phyloP scores from a whole-genome alignment of 257 asterid genomes.

The Rhazya stricta region DNA sequence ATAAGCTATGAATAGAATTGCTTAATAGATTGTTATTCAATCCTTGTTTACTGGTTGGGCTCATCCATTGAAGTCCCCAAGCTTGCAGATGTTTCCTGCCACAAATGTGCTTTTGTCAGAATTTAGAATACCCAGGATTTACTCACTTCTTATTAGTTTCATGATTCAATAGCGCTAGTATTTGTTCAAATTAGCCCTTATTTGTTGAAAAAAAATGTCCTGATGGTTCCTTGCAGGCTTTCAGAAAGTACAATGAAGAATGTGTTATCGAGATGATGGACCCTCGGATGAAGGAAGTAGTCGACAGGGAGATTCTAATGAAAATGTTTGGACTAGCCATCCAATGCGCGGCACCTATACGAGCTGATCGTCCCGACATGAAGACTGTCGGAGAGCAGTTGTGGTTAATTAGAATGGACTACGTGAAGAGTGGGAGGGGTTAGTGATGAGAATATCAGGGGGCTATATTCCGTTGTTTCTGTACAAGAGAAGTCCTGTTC shows the following conservation, averaged over 20 bases:
- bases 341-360: conserved; percentile 86
- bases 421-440: conserved; percentile 49
- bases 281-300: conserved; percentile 52
- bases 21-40: no score
- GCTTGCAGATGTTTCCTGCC: background rate
- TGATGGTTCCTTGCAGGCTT: conserved; percentile 50
- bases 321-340: conserved; percentile 77
- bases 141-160: background rate
- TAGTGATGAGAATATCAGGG: background rate
- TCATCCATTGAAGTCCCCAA: background rate
- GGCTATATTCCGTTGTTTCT: background rate
- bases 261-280: conserved; percentile 57
- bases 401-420: conserved; percentile 90
- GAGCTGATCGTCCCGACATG: conserved; percentile 90
- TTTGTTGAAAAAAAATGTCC: background rate
- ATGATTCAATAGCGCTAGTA: background rate
- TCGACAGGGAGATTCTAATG: conserved; percentile 47
- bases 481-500: no score
- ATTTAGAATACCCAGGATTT: background rate
- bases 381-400: conserved; percentile 68
- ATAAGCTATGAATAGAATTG: background rate
- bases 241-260: conserved; percentile 55
- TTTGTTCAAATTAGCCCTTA: background rate
- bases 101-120: background rate
- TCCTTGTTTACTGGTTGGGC: background rate